phyloP scores from a whole-genome alignment of 164 flowering plant genomes.

The Annona squamosa region DNA sequence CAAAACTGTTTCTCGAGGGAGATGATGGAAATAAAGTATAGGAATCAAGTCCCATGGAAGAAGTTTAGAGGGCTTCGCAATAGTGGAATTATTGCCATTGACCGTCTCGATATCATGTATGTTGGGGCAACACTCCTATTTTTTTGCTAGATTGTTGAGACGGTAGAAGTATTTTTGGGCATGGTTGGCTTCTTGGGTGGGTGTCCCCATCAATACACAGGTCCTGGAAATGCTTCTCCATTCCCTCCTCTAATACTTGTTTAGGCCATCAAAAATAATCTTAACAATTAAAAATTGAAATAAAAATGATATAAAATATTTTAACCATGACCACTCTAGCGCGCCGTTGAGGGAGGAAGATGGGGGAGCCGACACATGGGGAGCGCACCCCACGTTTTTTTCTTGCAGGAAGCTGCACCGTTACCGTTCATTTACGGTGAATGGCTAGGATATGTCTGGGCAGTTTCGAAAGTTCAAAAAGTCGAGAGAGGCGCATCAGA shows the following conservation, averaged over 20 bases:
- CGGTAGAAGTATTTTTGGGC: slow-evolving; percentile 23
- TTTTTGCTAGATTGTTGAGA: neutral
- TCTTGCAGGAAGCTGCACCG: no score
- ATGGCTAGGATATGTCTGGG: no score
- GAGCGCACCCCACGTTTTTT: no score
- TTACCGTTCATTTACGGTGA: no score
- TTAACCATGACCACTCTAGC: no score
- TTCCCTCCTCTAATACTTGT: slow-evolving; percentile 20
- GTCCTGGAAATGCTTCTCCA: slow-evolving; percentile 25
- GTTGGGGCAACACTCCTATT: slow-evolving; percentile 9
- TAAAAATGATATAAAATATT: no score
- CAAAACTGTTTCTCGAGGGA: neutral
- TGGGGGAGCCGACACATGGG: no score
- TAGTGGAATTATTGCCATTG: neutral
- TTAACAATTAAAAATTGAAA: neutral
- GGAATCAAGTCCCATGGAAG: neutral
- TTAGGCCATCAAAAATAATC: slow-evolving; percentile 21
- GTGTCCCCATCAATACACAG: slow-evolving; percentile 18
- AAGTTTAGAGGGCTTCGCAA: neutral
- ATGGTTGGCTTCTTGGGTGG: slow-evolving; percentile 27
- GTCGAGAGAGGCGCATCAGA: no score
- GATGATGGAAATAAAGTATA: neutral
- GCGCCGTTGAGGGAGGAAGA: no score
- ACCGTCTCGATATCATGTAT: slow-evolving; percentile 12
- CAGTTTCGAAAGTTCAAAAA: no score